phyloP scores from a whole-genome alignment of 164 flowering plant species.

The Malania oleifera region DNA sequence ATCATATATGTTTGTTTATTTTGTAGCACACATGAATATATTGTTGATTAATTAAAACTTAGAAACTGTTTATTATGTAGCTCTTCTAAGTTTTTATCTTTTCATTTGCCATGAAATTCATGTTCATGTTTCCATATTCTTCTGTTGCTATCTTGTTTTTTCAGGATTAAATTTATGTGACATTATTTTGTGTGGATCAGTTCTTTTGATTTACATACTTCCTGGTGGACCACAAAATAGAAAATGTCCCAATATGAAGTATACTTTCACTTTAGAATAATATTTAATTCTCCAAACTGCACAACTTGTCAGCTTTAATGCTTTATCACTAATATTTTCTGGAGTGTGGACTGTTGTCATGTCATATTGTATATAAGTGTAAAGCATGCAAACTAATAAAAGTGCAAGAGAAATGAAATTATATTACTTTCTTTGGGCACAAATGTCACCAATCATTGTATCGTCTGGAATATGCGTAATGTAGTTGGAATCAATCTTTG shows the following conservation, averaged over 20 bases:
- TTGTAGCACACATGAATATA: no score
- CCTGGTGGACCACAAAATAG: no score
- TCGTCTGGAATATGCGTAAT: no score
- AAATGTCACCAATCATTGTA: no score
- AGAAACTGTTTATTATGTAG: neutral
- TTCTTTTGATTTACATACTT: no score
- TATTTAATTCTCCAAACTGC: no score
- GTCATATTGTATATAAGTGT: neutral
- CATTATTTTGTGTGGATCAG: neutral
- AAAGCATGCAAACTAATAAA: neutral
- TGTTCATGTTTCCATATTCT: constrained; percentile 3
- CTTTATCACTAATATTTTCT: no score
- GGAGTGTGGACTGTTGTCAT: neutral
- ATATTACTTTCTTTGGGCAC: no score
- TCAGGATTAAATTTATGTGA: neutral
- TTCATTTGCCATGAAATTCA: neutral
- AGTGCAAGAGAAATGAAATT: neutral
- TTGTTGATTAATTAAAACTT: neutral
- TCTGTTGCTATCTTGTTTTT: neutral
- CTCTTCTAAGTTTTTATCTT: neutral
- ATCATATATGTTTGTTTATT: neutral
- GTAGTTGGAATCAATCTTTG: no score
- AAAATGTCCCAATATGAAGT: no score
- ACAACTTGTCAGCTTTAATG: no score
- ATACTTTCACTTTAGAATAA: no score